These are phyloP conservation scores for Nymphaea colorata DNA, from an alignment of 164 flowering plant species.

Conservation along the genomic window DNA sequence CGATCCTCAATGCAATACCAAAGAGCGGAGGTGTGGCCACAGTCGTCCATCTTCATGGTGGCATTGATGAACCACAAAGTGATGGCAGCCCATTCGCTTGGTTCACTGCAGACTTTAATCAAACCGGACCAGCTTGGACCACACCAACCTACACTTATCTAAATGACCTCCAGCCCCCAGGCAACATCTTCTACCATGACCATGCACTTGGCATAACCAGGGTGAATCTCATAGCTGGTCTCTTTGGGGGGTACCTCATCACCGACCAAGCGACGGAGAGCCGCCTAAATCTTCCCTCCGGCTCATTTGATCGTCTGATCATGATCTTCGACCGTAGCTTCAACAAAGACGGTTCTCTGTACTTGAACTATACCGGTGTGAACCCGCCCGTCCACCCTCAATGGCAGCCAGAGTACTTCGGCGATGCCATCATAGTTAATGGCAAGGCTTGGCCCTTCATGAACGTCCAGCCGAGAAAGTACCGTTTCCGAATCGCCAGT, in stretches of 20 bases:
- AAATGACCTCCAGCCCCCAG: slow-evolving; percentile 34
- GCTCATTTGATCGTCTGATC: slow-evolving; percentile 17
- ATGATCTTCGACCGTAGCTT: slow-evolving; percentile 26
- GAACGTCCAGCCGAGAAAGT: slow-evolving; percentile 36
- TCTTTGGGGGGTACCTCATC: slow-evolving; percentile 23
- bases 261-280: slow-evolving; percentile 16
- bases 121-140: slow-evolving; percentile 37
- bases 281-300: slow-evolving; percentile 16
- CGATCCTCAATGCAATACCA: slow-evolving; percentile 39
- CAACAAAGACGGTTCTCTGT: slow-evolving; percentile 17
- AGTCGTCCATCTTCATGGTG: slow-evolving; percentile 56
- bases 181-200: slow-evolving; percentile 26
- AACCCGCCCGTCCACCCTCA: slow-evolving; percentile 22
- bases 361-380: slow-evolving; percentile 20
- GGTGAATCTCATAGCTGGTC: slow-evolving; percentile 28
- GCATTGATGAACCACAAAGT: slow-evolving; percentile 34
- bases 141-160: slow-evolving; percentile 24
- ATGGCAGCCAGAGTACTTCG: slow-evolving; percentile 5
- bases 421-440: slow-evolving; percentile 11
- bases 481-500: slow-evolving; percentile 49
- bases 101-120: slow-evolving; percentile 36
- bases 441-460: slow-evolving; percentile 42
- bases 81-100: slow-evolving; percentile 37
- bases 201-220: slow-evolving; percentile 34
- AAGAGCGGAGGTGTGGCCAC: slow-evolving; percentile 30